A percentile compares a stretch with the other conserved stretches of the same genome.
Conservation (phyloP, 768 basidiomycete genomes). For the Cystofilobasidium macerans region DNA sequence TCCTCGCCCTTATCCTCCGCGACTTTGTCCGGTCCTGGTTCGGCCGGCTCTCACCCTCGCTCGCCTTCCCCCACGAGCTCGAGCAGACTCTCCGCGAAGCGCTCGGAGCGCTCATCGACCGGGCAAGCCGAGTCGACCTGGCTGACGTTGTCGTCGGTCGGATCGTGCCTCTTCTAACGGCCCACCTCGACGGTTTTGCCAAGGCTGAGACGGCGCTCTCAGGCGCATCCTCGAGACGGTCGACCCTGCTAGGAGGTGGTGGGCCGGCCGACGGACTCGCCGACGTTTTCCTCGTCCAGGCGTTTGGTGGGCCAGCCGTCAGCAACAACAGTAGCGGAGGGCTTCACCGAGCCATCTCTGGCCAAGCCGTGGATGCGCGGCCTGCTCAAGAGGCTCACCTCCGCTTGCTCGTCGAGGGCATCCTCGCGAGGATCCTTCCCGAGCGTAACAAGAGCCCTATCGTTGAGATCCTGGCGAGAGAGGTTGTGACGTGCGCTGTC, state of each 20-base stretch:
- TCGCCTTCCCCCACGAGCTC: slow-evolving; percentile 77
- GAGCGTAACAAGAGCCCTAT: slow-evolving; percentile 63
- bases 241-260: slow-evolving; percentile 5
- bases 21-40: slow-evolving; percentile 92
- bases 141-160: slow-evolving; percentile 67
- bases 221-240: slow-evolving; percentile 11
- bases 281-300: slow-evolving; percentile 70
- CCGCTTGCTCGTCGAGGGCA: slow-evolving; percentile 54
- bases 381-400: slow-evolving; percentile 85
- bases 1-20: slow-evolving; percentile 66
- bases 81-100: slow-evolving; percentile 61
- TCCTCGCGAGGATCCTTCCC: slow-evolving; percentile 64
- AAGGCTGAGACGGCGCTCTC: slow-evolving; percentile 52
- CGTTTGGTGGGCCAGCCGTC: slow-evolving; percentile 58
- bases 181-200: slow-evolving; percentile 80
- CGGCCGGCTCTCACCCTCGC: slow-evolving; percentile 63
- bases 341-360: slow-evolving; percentile 78
- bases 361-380: slow-evolving; percentile 76
- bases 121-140: slow-evolving; percentile 55
- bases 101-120: slow-evolving; percentile 49
- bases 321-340: too few relatives aligned
- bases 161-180: slow-evolving; percentile 76
- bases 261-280: slow-evolving; percentile 53
- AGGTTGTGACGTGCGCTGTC: slow-evolving; percentile 70
- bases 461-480: slow-evolving; percentile 61